Evolutionary conservation across 371 early-diverging fungal species (phyloP).

Genomic region (Quaeritorhiza haematococci): DNA sequence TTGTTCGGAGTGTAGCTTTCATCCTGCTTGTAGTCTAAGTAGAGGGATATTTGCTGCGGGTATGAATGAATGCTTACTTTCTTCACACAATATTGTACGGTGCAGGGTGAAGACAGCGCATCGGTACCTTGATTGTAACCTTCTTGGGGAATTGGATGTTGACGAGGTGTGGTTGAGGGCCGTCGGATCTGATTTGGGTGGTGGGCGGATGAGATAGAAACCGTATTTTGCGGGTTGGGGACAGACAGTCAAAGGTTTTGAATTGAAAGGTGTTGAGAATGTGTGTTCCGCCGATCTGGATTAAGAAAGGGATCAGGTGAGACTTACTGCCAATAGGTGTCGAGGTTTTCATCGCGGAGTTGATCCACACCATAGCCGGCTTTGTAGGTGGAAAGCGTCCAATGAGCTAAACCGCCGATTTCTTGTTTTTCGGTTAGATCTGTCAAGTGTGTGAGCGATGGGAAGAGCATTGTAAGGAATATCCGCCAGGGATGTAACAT

Average conservation of each 20-base stretch:
- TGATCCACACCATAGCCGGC: constrained; percentile 60
- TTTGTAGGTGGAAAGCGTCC: constrained; percentile 72
- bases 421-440: too few relatives aligned
- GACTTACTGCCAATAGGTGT: constrained; percentile 83
- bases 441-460: too few relatives aligned
- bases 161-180: constrained; percentile 57
- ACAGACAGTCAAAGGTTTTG: too few relatives aligned
- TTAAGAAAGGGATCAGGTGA: too few relatives aligned
- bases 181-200: constrained; percentile 59
- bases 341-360: constrained; percentile 61
- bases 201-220: too few relatives aligned
- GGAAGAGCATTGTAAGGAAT: too few relatives aligned
- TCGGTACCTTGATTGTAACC: constrained; percentile 42
- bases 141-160: constrained; percentile 52
- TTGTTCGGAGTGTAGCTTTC: constrained; percentile 88
- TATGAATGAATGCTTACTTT: neutral
- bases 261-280: too few relatives aligned
- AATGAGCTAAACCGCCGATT: constrained; percentile 22
- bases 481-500: too few relatives aligned
- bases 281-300: too few relatives aligned
- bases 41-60: constrained; percentile 55
- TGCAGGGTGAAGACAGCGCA: neutral
- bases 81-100: too few relatives aligned
- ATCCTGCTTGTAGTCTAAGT: constrained; percentile 74
- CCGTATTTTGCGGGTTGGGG: too few relatives aligned